phyloP scores from a whole-genome alignment of 768 basidiomycete species.

The Sarcodon sp. region DNA sequence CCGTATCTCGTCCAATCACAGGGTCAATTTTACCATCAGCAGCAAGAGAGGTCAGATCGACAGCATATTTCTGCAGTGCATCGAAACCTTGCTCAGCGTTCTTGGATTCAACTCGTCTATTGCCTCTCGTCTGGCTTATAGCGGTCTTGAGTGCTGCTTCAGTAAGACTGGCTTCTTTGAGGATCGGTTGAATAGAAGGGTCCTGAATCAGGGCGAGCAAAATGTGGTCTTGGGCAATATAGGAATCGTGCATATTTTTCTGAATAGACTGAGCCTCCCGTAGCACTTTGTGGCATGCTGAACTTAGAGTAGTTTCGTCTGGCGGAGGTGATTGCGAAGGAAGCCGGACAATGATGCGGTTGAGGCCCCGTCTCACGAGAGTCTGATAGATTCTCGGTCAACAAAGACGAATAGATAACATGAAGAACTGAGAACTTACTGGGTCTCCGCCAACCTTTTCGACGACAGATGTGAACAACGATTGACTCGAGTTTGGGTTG shows the following conservation, averaged over 20 bases:
- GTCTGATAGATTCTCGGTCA: conserved; percentile 20
- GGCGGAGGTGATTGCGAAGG: conserved; percentile 82
- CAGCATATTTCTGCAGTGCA: conserved; percentile 78
- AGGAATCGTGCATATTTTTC: conserved; percentile 82
- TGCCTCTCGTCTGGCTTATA: conserved; percentile 70
- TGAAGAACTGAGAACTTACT: conserved; percentile 26
- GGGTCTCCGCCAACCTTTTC: conserved; percentile 79
- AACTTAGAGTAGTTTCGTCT: conserved; percentile 57
- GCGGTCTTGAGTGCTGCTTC: conserved; percentile 65
- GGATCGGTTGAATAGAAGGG: conserved; percentile 42
- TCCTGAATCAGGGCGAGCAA: conserved; percentile 79
- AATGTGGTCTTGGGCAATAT: conserved; percentile 88
- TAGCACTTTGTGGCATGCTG: conserved; percentile 45
- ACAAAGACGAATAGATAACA: background rate
- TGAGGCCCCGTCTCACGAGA: conserved; percentile 54
- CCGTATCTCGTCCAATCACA: conserved; percentile 86
- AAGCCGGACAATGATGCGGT: conserved; percentile 67
- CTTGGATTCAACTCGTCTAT: conserved; percentile 73
- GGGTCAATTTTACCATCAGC: conserved; percentile 94
- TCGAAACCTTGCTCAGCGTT: conserved; percentile 90
- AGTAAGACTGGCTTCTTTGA: conserved; percentile 69
- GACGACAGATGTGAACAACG: conserved; percentile 69
- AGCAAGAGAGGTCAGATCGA: conserved; percentile 78
- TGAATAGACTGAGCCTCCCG: conserved; percentile 66
- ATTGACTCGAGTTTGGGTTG: conserved; percentile 19